Percentiles rank a stretch among this genome's conserved stretches.
These are phyloP conservation scores for Berberis thunbergii DNA, from an alignment of 164 flowering plant genomes.

Conservation along the genomic window DNA sequence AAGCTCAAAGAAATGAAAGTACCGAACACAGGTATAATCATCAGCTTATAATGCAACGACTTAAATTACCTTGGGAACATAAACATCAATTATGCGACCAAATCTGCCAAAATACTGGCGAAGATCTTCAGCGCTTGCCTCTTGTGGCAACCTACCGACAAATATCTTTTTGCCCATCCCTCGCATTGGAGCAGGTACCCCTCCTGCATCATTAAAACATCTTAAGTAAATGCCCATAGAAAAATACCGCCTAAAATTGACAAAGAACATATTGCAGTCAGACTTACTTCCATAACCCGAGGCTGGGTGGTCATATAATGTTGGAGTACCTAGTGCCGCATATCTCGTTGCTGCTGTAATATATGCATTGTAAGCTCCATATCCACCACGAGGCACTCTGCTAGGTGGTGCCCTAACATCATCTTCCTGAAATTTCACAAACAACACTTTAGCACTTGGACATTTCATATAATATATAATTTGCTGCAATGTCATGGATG, in stretches of 20 bases:
- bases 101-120: slow-evolving; percentile 89
- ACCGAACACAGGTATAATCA: too few species aligned
- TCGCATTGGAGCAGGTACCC: slow-evolving; percentile 29
- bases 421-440: slow-evolving; percentile 47
- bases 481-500: neutral
- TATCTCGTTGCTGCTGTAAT: slow-evolving; percentile 93
- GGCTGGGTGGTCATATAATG: slow-evolving; percentile 79
- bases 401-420: slow-evolving; percentile 54
- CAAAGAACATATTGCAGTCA: neutral
- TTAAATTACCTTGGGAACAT: slow-evolving; percentile 80
- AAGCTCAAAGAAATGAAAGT: too few species aligned
- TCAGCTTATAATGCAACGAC: too few species aligned
- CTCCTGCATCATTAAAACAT: slow-evolving; percentile 31
- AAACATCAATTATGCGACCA: slow-evolving; percentile 90
- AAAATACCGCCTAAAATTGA: too few species aligned
- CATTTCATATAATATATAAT: neutral
- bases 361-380: slow-evolving; percentile 97
- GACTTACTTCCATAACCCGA: slow-evolving; percentile 82
- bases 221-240: neutral
- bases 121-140: slow-evolving; percentile 80
- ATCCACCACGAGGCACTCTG: slow-evolving; percentile 61
- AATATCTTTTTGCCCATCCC: slow-evolving; percentile 90
- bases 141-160: slow-evolving; percentile 97
- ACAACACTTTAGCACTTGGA: neutral
- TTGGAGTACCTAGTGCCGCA: slow-evolving; percentile 97